Evolutionary conservation across 2,329 filamentous ascomycete species (phyloP), one percentile per base, ranked within the genome.

Genomic region (Cladobotryum protrusum): DNA sequence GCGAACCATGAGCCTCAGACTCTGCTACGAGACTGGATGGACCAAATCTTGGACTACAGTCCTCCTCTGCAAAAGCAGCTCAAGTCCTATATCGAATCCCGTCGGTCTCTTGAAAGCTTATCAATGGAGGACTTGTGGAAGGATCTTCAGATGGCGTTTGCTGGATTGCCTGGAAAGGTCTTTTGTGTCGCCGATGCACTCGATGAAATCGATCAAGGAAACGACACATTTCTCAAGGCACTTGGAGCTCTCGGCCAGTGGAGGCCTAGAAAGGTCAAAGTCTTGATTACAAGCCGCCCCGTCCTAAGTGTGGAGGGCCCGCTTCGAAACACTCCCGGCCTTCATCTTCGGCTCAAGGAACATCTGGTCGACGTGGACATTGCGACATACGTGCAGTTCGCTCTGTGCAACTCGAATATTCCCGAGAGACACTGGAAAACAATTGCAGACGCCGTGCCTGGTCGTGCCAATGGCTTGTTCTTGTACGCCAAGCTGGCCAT

Each of bases 151-250:
- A 52, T 55, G 32, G 61, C 62, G 0, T 43, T 65, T n/a, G 40
- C 40, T 1, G 34, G 49, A 14, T 48, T 59, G 43, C 57, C 48
- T 46, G 55, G 40, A 20, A 56, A 52, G 19, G 68, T 65, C 0
- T 75, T 68, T 46, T 70, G 66, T 39, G 60, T 76, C 4, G 64
- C 61, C 0, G 72, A 75, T 51, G 72, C 72, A 1, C 59, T 76
- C 2, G 74, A 76, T 53, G 73, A 76, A 56, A 73, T 76, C 65
- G 67, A 72, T 45, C 29, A 56, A 13, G 67, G 61, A 0, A 60
- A 71, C 24, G 37, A 52, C 0, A 18, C 11, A 4, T 71, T 73
- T 29, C 54, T 73, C 1, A 39, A 60, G 7, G 44, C 52, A 1
- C 57, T 76, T 2, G 60, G 56, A 1, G 47, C 51, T 0, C 57